These are phyloP conservation scores for Solanum hybrid DNA, from an alignment of 305 asterid genomes.

Conservation along the genomic window DNA sequence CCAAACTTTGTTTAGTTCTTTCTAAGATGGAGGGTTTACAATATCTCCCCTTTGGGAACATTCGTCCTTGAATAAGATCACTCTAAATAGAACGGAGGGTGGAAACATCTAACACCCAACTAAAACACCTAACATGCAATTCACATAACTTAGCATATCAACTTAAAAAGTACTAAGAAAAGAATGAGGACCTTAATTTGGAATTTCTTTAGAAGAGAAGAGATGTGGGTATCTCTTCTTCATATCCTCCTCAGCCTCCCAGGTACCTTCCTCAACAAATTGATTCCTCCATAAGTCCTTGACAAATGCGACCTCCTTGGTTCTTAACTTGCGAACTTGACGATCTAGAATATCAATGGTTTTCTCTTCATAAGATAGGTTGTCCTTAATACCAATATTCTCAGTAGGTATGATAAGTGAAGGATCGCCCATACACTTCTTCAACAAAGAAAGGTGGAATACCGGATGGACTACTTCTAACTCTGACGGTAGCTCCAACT, in stretches of 20 bases:
- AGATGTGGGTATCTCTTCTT: background rate
- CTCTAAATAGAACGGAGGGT: background rate
- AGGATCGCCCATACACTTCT: background rate
- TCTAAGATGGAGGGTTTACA: no score
- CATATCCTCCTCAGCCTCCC: background rate
- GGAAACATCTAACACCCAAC: background rate
- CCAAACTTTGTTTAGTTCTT: no score
- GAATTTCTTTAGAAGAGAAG: background rate
- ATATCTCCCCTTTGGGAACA: background rate
- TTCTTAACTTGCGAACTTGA: background rate
- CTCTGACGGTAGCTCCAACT: background rate
- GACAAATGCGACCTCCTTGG: background rate
- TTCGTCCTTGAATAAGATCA: background rate
- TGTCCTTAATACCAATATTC: background rate
- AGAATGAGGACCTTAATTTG: background rate
- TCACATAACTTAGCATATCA: background rate
- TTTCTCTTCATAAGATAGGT: background rate
- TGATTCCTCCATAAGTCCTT: background rate
- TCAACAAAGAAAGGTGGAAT: background rate
- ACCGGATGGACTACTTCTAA: background rate
- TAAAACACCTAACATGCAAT: background rate
- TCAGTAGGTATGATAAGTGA: background rate
- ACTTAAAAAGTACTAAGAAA: background rate
- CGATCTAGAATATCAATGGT: background rate
- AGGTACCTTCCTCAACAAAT: background rate